Evolutionary conservation across 345 rosid genomes (phyloP).

Genomic region (Salix arbutifolia): DNA sequence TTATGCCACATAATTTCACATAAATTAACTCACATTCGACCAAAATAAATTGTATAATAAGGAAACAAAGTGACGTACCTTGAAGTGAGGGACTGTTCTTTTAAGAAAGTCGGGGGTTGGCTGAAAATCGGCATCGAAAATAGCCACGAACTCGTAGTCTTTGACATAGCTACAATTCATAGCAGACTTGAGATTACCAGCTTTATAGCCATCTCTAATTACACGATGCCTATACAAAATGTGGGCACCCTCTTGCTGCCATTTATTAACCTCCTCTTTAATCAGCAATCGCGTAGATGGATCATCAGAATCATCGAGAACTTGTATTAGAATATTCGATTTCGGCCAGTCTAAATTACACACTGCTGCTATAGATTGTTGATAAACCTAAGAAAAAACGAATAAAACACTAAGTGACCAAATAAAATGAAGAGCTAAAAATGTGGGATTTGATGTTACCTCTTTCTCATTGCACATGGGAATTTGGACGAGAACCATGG

Average conservation of each 20-base stretch:
- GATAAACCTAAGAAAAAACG: slow-evolving; percentile 57
- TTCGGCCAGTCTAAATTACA: slow-evolving; percentile 98
- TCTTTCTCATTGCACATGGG: slow-evolving; percentile 98
- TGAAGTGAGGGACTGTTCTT: slow-evolving; percentile 81
- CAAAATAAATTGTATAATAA: neutral
- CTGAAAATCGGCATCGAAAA: slow-evolving; percentile 94
- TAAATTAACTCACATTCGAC: neutral
- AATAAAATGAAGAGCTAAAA: neutral
- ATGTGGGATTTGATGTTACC: slow-evolving; percentile 34
- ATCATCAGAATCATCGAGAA: slow-evolving; percentile 91
- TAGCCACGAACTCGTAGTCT: slow-evolving; percentile 88
- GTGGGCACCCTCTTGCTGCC: slow-evolving; percentile 80
- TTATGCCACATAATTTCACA: neutral
- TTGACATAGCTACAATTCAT: slow-evolving; percentile 87
- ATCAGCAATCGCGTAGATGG: slow-evolving; percentile 61
- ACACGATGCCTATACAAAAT: slow-evolving; percentile 83
- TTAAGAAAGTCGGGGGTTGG: slow-evolving; percentile 79
- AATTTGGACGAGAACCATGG: slow-evolving; percentile 93
- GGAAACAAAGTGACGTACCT: slow-evolving; percentile 38
- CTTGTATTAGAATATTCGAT: slow-evolving; percentile 64
- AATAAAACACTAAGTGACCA: neutral
- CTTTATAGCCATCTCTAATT: slow-evolving; percentile 86
- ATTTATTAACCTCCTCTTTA: slow-evolving; percentile 78
- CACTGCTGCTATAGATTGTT: slow-evolving; percentile 86
- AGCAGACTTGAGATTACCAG: slow-evolving; percentile 95